Base-by-base conservation (phyloP, 306 rosid genomes). In the Castanea sativa region DNA sequence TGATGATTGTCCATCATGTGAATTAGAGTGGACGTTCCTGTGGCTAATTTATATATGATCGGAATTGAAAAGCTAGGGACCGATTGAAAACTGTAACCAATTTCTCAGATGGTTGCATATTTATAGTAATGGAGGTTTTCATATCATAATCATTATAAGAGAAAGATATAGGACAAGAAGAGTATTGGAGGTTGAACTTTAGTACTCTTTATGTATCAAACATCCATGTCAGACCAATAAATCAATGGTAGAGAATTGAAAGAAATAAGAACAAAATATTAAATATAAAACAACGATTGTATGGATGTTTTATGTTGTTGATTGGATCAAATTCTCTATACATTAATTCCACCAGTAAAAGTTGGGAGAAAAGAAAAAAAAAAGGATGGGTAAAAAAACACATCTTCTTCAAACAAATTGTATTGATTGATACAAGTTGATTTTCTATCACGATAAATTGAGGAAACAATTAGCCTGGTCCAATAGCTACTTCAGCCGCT, bases 1-100 rank as follows among this genome's bases (percentile, higher is more conserved):
- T 78, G 71, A 87, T 90, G 88, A 88, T 84, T 84, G 85, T 76
- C 84, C 92, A 92, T 90, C 73, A 86, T 85, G 83, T 76, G 78
- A 65, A 57, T 49, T 81, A 41, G 76, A 87, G 90, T 89, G 91
- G 87, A 80, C 70, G 60, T 75, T 72, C 60, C 69, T 71, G 92
- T 86, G 84, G 71, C 84, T 79, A 80, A 83, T 82, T 88, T 81
- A 82, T 75, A 76, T 83, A 64, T 55, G 71, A 59, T 81, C 57
- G 74, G 60, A 70, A 33, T 78, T 75, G 32, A 55, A 75, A 71
- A 73, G 79, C 63, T 73, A 10, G 25, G 72, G 64, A 71, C 72
- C 87, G 83, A 82, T 78, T 80, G 76, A 73, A 77, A 78, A 78
- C 59, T 57, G 71, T 49, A 59, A 25, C 69, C 12, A 71, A 77